These are phyloP conservation scores for Calophaca sinica DNA, from an alignment of 306 rosid genomes.

Conservation along the genomic window DNA sequence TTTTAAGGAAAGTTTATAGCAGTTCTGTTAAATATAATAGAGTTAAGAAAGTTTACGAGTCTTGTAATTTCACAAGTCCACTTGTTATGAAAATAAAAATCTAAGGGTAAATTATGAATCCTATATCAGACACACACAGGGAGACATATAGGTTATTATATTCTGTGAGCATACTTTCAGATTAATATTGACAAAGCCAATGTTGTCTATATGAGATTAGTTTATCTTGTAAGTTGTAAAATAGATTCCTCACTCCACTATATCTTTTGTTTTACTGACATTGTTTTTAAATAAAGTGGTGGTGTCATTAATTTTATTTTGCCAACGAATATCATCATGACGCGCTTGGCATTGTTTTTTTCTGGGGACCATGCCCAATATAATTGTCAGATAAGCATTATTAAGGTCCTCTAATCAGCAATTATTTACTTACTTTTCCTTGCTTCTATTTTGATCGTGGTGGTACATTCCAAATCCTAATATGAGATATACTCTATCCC, in stretches of 20 bases:
- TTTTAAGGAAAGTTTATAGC: no score
- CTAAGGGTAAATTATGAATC: no score
- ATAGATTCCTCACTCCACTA: conserved; percentile 41
- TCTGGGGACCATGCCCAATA: conserved; percentile 18
- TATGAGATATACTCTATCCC: neutral
- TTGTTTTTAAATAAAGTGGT: conserved; percentile 13
- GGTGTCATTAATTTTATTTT: conserved; percentile 11
- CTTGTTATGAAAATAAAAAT: neutral
- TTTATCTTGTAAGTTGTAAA: neutral
- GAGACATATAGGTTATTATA: no score
- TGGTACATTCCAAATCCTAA: neutral
- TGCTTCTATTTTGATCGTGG: no score
- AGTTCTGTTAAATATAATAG: no score
- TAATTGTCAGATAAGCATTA: conserved; percentile 43
- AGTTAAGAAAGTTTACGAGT: no score
- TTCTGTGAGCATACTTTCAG: no score
- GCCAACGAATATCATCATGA: neutral
- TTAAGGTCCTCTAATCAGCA: conserved; percentile 16
- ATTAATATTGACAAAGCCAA: no score
- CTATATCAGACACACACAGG: no score
- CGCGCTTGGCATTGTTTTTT: conserved; percentile 18
- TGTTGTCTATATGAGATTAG: no score
- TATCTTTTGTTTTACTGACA: conserved; percentile 1
- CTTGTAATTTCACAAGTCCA: neutral
- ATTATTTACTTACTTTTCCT: neutral